Percentiles rank a stretch among this genome's conserved stretches.
Conservation (phyloP, 306 rosid species). For the Prosopis cineraria region DNA sequence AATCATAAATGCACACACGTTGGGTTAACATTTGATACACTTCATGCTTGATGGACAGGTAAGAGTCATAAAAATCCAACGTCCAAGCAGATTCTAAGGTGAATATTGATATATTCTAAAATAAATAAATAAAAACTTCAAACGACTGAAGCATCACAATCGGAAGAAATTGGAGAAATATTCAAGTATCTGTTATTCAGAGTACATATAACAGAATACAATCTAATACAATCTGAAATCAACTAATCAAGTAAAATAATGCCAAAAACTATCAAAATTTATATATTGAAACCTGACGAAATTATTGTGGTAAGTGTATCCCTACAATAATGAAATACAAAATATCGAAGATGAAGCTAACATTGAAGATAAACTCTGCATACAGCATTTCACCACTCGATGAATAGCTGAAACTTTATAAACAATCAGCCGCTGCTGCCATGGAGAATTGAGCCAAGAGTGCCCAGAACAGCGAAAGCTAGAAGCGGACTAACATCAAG, state of each 20-base stretch:
- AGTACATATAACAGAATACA: neutral
- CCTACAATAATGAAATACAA: neutral
- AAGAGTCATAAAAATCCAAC: neutral
- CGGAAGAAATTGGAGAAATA: neutral
- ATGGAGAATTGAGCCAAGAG: conserved; percentile 68
- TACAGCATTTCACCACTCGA: conserved; percentile 19
- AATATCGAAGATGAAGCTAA: neutral
- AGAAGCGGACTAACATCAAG: conserved; percentile 91
- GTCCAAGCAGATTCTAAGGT: neutral
- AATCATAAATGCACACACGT: neutral
- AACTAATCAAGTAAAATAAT: neutral
- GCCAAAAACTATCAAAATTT: neutral
- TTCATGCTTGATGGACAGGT: neutral
- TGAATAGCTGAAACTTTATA: neutral
- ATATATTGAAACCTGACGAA: neutral
- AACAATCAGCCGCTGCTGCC: conserved; percentile 28
- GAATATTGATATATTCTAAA: neutral
- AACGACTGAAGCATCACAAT: neutral
- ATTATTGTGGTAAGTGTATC: neutral
- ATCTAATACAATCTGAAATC: neutral
- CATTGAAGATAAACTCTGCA: neutral
- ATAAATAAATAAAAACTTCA: neutral
- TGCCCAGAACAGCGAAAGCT: conserved; percentile 87
- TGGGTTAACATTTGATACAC: neutral
- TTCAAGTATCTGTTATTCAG: neutral